Evolutionary conservation across 306 rosid species (phyloP), one percentile per base, ranked within the genome.

Genomic region (Lathyrus aphaca): DNA sequence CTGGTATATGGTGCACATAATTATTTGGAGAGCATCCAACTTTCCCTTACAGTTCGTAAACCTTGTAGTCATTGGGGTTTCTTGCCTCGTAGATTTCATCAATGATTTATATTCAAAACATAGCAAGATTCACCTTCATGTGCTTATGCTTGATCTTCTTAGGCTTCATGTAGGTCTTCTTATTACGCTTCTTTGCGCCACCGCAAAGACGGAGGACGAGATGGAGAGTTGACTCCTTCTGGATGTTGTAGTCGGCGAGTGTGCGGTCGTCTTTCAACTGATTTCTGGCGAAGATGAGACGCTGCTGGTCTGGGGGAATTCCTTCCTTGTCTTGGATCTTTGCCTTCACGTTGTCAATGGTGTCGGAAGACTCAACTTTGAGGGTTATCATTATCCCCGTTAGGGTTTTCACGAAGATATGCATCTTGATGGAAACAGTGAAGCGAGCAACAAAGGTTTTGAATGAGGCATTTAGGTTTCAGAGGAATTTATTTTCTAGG

Each of bases 331-430:
- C 69, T 10, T 64, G 69, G 56, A 64, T 64, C 56, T 64, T 64
- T n/a, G n/a, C n/a, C n/a, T n/a, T n/a, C n/a, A n/a, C n/a, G n/a
- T n/a, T n/a, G n/a, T n/a, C n/a, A n/a, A n/a, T n/a, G n/a, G n/a
- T n/a, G n/a, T n/a, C n/a, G n/a, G n/a, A n/a, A n/a, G n/a, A n/a
- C n/a, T n/a, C 69, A 1, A 64, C 69, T 56, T 64, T 56, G 1
- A 64, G 69, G 56, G 69, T 64, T 17, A 65, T 65, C n/a, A 56
- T 65, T 42, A 44, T 65, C 55, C 70, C 70, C 8, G 70, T 65
- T 25, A 65, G 70, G 70, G 70, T 65, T 45, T 65, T 65, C 70
- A 65, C 70, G 70, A 65, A 65, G 56, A 65, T 65, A 55, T 65
- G 70, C 70, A 65, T 65, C 70, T 42, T 45, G 15, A 1, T 6